These are phyloP conservation scores for Penicillium sp. DNA, from an alignment of 2,329 filamentous ascomycete species.

Conservation along the genomic window DNA sequence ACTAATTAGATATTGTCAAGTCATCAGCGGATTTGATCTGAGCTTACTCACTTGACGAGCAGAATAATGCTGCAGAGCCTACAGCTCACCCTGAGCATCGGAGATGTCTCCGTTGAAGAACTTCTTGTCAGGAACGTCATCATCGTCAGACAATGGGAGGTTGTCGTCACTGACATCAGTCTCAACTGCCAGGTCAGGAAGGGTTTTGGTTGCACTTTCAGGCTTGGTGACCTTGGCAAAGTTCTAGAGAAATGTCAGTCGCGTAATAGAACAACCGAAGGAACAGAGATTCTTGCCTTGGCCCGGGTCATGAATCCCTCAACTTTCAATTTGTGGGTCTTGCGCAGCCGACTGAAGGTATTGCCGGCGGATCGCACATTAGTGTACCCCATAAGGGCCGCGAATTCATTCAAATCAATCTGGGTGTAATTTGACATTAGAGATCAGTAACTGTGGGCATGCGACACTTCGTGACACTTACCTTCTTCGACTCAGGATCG, in stretches of 20 bases:
- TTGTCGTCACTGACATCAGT: too few species aligned
- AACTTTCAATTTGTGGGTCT: not conserved
- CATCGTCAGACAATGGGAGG: too few species aligned
- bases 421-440: not conserved
- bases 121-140: not conserved
- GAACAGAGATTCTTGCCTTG: not conserved
- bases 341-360: not conserved
- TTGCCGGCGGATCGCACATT: not conserved
- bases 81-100: not conserved
- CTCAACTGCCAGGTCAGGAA: not conserved
- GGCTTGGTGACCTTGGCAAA: not conserved
- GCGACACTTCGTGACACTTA: not conserved
- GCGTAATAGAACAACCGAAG: not conserved
- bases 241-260: not conserved
- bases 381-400: not conserved
- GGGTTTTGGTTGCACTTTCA: not conserved
- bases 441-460: not conserved
- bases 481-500: not conserved
- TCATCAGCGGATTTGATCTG: too few species aligned
- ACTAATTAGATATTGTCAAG: too few species aligned
- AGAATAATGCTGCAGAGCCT: not conserved
- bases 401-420: not conserved
- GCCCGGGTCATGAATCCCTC: not conserved
- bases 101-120: not conserved
- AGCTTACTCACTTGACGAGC: too few species aligned